Conservation (phyloP, 2,329 filamentous ascomycete genomes). For the Leptosphaerulina australis region DNA sequence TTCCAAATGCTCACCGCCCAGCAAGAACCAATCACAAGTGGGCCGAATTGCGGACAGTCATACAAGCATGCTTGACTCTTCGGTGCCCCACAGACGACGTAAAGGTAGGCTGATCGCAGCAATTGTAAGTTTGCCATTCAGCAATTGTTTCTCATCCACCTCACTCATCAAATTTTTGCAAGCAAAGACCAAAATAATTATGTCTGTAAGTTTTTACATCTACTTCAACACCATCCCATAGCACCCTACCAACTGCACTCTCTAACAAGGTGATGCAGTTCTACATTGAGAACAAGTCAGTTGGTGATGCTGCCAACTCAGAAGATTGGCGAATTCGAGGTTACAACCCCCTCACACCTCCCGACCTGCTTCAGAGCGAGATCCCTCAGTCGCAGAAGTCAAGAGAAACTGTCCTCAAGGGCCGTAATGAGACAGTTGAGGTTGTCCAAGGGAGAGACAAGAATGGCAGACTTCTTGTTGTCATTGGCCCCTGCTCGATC, state of each 20-base stretch:
- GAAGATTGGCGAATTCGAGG: constrained; percentile 69
- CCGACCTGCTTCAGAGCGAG: constrained; percentile 93
- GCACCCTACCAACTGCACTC: constrained; percentile 18
- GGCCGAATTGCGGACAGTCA: constrained; percentile 32
- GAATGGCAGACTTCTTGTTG: constrained; percentile 69
- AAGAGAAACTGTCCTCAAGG: constrained; percentile 62
- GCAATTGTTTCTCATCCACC: constrained; percentile 2
- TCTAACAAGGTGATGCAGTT: constrained; percentile 48
- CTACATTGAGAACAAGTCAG: constrained; percentile 57
- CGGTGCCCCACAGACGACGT: constrained; percentile 22
- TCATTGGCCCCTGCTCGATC: constrained; percentile 95
- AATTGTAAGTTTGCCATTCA: constrained; percentile 12
- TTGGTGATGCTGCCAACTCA: constrained; percentile 56
- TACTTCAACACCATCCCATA: constrained; percentile 1
- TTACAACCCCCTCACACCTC: constrained; percentile 91
- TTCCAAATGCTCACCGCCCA: constrained; percentile 12
- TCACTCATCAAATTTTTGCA: constrained; percentile 7
- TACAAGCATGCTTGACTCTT: constrained; percentile 38
- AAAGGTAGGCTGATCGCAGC: constrained; percentile 11
- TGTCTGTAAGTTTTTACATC: constrained; percentile 34
- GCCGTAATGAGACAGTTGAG: constrained; percentile 65
- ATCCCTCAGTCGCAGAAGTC: constrained; percentile 65
- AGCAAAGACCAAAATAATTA: constrained; percentile 17
- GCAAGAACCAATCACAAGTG: constrained; percentile 31
- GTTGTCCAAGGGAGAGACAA: constrained; percentile 66